phyloP scores from a whole-genome alignment of 2,329 filamentous ascomycete genomes.

The Lachnellula occidentalis region DNA sequence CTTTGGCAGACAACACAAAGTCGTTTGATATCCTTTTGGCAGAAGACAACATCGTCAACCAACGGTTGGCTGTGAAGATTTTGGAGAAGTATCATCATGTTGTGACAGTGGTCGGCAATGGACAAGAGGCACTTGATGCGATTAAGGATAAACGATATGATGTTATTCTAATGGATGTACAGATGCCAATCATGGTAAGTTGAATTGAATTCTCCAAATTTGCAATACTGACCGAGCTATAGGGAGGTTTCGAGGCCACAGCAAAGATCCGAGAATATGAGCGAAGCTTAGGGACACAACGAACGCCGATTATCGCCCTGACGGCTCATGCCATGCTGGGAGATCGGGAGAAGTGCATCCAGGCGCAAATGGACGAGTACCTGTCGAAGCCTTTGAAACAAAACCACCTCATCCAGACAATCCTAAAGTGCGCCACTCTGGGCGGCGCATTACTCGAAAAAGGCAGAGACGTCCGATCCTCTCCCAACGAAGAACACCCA shows the following conservation, averaged over 20 bases:
- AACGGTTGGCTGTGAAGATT: conserved; percentile 92
- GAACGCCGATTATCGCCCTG: conserved; percentile 92
- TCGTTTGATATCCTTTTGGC: conserved; percentile 93
- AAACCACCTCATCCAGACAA: conserved; percentile 95
- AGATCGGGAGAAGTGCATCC: conserved; percentile 95
- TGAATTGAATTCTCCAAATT: not conserved
- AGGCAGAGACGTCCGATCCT: conserved; percentile 52
- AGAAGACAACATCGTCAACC: conserved; percentile 97
- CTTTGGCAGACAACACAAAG: conserved; percentile 86
- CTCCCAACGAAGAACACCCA: conserved; percentile 27
- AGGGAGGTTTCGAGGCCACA: conserved; percentile 95
- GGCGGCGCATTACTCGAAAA: conserved; percentile 78
- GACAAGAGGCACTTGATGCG: conserved; percentile 86
- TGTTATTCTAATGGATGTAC: conserved; percentile 97
- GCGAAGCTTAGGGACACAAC: conserved; percentile 68
- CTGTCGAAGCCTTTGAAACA: conserved; percentile 94
- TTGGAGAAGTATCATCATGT: conserved; percentile 93
- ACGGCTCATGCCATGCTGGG: conserved; percentile 99
- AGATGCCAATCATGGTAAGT: conserved; percentile 97
- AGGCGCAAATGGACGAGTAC: conserved; percentile 99
- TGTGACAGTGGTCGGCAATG: conserved; percentile 91
- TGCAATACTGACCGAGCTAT: conserved; percentile 33
- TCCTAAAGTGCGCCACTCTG: conserved; percentile 91
- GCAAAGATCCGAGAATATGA: conserved; percentile 96
- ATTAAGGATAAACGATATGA: conserved; percentile 91